Percentiles rank a stretch among this genome's conserved stretches.
phyloP scores from a whole-genome alignment of 305 asterid genomes.

The Solanum hybrid region DNA sequence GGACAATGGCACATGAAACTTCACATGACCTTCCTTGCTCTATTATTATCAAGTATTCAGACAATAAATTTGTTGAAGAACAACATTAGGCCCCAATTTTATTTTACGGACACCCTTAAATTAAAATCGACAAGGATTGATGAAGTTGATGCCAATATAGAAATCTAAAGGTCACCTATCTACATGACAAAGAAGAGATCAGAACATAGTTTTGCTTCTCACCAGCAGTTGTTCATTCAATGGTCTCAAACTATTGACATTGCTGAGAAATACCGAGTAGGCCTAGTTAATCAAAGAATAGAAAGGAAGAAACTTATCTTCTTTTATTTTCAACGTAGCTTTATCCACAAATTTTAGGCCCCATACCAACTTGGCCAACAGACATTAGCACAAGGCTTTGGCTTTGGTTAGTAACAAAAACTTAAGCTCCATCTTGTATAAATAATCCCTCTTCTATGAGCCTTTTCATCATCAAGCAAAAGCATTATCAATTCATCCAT shows the following conservation, averaged over 20 bases:
- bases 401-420: background rate
- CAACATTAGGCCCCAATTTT: background rate
- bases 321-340: background rate
- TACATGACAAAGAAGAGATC: background rate
- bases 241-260: background rate
- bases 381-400: background rate
- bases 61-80: background rate
- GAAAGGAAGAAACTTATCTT: background rate
- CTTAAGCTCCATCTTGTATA: background rate
- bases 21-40: background rate
- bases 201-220: background rate
- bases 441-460: background rate
- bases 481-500: background rate
- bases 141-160: background rate
- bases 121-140: background rate
- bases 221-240: background rate
- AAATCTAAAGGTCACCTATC: background rate
- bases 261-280: background rate
- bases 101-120: background rate
- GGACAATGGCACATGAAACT: background rate
- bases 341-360: background rate
- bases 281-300: background rate
- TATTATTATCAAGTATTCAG: background rate
- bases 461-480: background rate
- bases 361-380: background rate